A percentile compares a stretch with the other conserved stretches of the same genome.
Evolutionary conservation across 441 rosid genomes (phyloP).

Genomic region (Manihot esculenta): DNA sequence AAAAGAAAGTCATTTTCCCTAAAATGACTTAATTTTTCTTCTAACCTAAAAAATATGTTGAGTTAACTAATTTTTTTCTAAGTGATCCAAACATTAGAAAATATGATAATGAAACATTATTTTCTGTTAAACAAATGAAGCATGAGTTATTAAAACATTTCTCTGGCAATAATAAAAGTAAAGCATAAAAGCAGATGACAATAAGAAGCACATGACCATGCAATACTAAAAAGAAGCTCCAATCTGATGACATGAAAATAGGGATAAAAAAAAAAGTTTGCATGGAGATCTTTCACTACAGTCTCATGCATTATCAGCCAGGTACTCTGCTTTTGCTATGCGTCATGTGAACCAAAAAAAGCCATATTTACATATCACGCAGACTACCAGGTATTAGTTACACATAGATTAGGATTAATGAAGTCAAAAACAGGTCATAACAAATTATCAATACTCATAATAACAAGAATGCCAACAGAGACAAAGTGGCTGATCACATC

Average conservation of each 20-base stretch:
- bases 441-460: not conserved
- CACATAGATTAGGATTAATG: not conserved
- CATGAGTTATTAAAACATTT: not conserved
- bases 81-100: too few relatives aligned
- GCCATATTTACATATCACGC: not conserved
- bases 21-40: too few relatives aligned
- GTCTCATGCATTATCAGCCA: not conserved
- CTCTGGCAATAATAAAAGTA: not conserved
- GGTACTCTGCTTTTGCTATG: not conserved
- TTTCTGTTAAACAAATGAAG: too few relatives aligned
- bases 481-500: not conserved
- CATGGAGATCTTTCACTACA: not conserved
- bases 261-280: not conserved
- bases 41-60: too few relatives aligned
- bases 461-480: not conserved
- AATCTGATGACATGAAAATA: not conserved
- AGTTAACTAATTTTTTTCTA: too few relatives aligned
- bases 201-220: not conserved
- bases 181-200: not conserved
- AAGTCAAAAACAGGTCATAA: not conserved
- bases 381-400: not conserved
- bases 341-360: not conserved
- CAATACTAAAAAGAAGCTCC: not conserved
- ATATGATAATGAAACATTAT: too few relatives aligned
- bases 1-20: too few relatives aligned